Evolutionary conservation across 257 asterid genomes (phyloP), one percentile per base, ranked within the genome.

Genomic region (Solanum infundibuliforme): DNA sequence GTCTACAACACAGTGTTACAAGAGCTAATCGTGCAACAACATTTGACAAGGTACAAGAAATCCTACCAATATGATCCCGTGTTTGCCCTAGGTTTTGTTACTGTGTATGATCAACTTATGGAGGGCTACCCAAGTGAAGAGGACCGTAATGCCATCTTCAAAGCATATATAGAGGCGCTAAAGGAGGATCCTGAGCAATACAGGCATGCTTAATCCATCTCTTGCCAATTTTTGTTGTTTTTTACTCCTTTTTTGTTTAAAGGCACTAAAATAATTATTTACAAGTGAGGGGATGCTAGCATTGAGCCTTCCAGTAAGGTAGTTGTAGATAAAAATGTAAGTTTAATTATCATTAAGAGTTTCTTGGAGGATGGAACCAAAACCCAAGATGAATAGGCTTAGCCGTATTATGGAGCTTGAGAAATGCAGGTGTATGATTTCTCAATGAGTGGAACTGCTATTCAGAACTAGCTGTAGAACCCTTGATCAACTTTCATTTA

Each of bases 1-100:
- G 87, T 97, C 90, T 97, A 95, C 94, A 94, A 94, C 93, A 89
- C 94, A 3, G 98, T 95, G 27, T 91, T 97, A 81, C 98, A 93
- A 88, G 98, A 97, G 93, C 94, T 97, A 88, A 92, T 97, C 87
- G 99, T 97, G 65, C 99, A 93, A 74, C 99, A 97, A 88, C 99
- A 97, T 92, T 90, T 95, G 89, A 90, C 91, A 91, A 93, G 91
- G 93, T 97, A 97, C 93, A 97, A 93, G 96, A 95, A 87, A 88
- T 93, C 99, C 34, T 95, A 94, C 87, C 93, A 81, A 41, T 95
- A 97, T 58, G 98, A 97, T 89, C 95, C 98, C n/a, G 93, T 95
- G 62, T 95, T 95, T 85, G 98, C 98, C 27, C 98, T 97, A 38
- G 98, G 98, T 27, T 97, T 97, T 87, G 98, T 97, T 38, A 97